Evolutionary conservation across 495 filamentous ascomycete genomes (phyloP).

Genomic region (Chaetomium tenue): DNA sequence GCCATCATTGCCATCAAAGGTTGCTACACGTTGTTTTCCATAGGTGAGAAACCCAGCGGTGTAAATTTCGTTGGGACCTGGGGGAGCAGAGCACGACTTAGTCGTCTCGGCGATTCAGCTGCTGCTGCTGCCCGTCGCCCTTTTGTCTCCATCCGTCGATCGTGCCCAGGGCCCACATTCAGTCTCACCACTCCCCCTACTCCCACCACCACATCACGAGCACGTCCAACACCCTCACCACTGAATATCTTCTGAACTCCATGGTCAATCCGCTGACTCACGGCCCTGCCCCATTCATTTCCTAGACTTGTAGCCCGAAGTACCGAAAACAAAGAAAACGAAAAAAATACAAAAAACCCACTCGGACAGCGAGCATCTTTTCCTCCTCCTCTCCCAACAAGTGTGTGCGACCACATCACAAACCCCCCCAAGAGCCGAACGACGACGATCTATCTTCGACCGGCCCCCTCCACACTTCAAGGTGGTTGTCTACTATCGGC

Average conservation of each 20-base stretch:
- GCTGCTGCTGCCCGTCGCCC: not conserved
- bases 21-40: conserved; percentile 29
- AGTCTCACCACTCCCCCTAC: not conserved
- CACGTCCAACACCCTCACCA: conserved; percentile 8
- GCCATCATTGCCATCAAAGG: conserved; percentile 34
- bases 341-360: conserved; percentile 19
- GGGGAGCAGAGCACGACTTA: not conserved
- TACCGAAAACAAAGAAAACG: conserved; percentile 22
- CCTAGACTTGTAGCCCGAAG: conserved; percentile 21
- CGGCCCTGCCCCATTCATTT: not conserved
- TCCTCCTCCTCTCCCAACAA: conserved; percentile 2
- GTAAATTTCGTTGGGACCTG: not conserved
- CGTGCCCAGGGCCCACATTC: conserved; percentile 7
- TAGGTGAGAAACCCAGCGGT: conserved; percentile 21
- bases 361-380: conserved; percentile 23
- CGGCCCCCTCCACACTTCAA: not conserved
- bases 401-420: not conserved
- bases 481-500: not conserved
- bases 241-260: not conserved
- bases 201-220: not conserved
- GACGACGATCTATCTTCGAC: not conserved
- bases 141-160: not conserved
- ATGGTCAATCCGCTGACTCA: conserved; percentile 20
- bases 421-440: conserved; percentile 6
- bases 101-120: not conserved